phyloP scores from a whole-genome alignment of 257 asterid species.

The Leptodermis oblonga region DNA sequence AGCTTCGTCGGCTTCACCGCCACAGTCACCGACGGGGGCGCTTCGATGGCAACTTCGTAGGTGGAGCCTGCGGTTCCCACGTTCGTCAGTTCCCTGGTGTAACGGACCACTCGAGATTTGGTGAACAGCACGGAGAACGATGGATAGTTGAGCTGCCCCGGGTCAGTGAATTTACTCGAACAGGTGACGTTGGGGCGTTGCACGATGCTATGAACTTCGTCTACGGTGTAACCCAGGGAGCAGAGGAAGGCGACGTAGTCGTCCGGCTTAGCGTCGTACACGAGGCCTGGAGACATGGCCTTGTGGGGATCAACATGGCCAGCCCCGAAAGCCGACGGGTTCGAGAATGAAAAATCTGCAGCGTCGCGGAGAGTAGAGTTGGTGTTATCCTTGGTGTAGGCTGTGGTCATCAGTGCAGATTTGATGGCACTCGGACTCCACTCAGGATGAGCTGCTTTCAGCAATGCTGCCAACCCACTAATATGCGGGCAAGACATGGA shows the following conservation, averaged over 20 bases:
- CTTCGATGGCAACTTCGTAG: conserved; percentile 39
- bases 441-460: conserved; percentile 44
- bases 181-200: conserved; percentile 59
- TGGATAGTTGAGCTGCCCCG: conserved; percentile 85
- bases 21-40: conserved; percentile 41
- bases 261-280: conserved; percentile 30
- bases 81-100: conserved; percentile 59
- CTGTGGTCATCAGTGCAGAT: conserved; percentile 52
- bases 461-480: conserved; percentile 46
- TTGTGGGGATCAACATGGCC: conserved; percentile 49
- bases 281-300: conserved; percentile 46
- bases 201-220: conserved; percentile 39
- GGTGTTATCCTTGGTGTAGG: conserved; percentile 37
- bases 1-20: conserved; percentile 56
- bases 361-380: conserved; percentile 40
- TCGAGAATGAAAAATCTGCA: conserved; percentile 27
- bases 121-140: conserved; percentile 68
- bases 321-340: conserved; percentile 38
- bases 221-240: conserved; percentile 38
- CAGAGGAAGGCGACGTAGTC: conserved; percentile 47
- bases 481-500: conserved; percentile 56
- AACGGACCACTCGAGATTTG: conserved; percentile 58
- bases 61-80: conserved; percentile 60
- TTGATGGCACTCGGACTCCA: conserved; percentile 52
- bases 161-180: conserved; percentile 41